Evolutionary conservation across 306 rosid species (phyloP), one percentile per base, ranked within the genome.

Genomic region (Pterocarpus santalinus): DNA sequence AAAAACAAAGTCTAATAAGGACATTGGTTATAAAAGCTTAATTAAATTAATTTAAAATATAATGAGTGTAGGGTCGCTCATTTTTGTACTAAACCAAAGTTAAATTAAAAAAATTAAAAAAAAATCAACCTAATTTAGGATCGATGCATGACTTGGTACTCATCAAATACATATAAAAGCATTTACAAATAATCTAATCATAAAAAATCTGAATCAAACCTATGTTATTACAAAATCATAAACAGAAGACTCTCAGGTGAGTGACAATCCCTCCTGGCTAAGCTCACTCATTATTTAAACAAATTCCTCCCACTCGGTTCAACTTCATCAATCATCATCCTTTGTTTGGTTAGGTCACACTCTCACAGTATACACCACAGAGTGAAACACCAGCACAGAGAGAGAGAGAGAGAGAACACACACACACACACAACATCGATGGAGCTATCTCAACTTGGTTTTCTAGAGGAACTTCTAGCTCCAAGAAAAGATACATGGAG

Each of bases 391-490:
- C 4, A 14, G 4, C 3, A 14, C 2, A 0, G 81, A 73, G 80
- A 62, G 65, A 41, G 15, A 75, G 13, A 65, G 7, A 1, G 7
- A 47, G 4, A 47, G 8, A 43, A 43, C 47, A 8, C 47, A 47
- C 15, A 9, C 79, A 14, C 2, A 35, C 79, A 64, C 75, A 69
- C 71, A 56, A 12, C 12, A 51, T 71, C 39, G 46, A 93, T 93
- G 97, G 97, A 93, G 92, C 91, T 91, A 46, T 81, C 87, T 80
- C 92, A 91, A 36, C 92, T 84, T 87, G 92, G 91, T 65, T 88
- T 89, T 79, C 80, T 91, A 51, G 96, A 93, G 76, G 97, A 93
- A 65, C 52, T 93, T 8, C 77, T 91, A 4, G 89, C 89, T 82
- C 85, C 94, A 82, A 90, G 91, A 82, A 86, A 85, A 87, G 92